These are phyloP conservation scores for Thecaphora frezii DNA, from an alignment of 1,284 basidiomycete genomes.

Conservation along the genomic window DNA sequence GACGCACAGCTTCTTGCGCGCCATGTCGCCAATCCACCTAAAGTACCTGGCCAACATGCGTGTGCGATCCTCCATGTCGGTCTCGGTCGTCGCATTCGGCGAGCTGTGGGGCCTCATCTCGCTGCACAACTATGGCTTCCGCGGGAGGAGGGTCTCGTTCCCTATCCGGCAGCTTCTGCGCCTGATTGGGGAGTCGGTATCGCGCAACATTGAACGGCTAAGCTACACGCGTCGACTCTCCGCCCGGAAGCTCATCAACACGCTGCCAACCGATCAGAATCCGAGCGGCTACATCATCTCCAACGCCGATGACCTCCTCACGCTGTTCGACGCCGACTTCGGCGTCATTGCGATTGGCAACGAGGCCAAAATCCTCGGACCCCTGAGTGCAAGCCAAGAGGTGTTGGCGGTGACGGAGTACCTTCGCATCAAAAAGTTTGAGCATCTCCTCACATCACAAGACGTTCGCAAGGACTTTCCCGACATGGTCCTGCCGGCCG, in stretches of 20 bases:
- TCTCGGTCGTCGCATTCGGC: slow-evolving; percentile 81
- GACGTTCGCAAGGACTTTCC: slow-evolving; percentile 73
- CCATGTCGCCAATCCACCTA: slow-evolving; percentile 86
- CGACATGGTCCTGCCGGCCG: slow-evolving; percentile 71
- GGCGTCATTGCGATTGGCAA: slow-evolving; percentile 83
- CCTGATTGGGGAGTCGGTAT: slow-evolving; percentile 78
- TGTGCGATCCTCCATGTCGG: slow-evolving; percentile 55
- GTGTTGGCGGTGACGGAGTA: slow-evolving; percentile 82
- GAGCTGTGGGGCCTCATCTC: slow-evolving; percentile 81
- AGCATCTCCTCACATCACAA: slow-evolving; percentile 62
- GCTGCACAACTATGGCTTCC: slow-evolving; percentile 76
- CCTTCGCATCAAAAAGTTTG: slow-evolving; percentile 70
- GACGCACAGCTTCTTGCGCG: slow-evolving; percentile 82
- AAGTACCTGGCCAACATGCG: slow-evolving; percentile 65
- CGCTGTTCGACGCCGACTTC: slow-evolving; percentile 80
- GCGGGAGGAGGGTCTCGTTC: slow-evolving; percentile 82
- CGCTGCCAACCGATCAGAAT: slow-evolving; percentile 71
- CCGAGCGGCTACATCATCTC: slow-evolving; percentile 83
- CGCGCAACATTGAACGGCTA: slow-evolving; percentile 78
- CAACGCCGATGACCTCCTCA: slow-evolving; percentile 79
- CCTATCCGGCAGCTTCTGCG: slow-evolving; percentile 72
- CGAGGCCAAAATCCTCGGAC: slow-evolving; percentile 70
- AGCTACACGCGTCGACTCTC: slow-evolving; percentile 77
- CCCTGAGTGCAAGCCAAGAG: slow-evolving; percentile 79
- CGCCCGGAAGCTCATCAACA: slow-evolving; percentile 79